Evolutionary conservation across 345 rosid species (phyloP).

Genomic region (Gossypium rotundifolium): DNA sequence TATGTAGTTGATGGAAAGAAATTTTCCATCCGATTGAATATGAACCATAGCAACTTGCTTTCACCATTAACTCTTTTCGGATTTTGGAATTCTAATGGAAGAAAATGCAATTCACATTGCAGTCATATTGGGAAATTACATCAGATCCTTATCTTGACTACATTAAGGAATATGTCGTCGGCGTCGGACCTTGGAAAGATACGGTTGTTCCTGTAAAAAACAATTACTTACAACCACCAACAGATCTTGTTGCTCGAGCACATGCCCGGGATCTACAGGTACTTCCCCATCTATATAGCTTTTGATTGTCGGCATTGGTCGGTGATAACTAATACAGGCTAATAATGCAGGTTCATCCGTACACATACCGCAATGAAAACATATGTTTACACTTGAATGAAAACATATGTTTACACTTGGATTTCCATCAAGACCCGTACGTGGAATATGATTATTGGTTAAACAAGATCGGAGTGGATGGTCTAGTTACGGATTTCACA

Average conservation of each 20-base stretch:
- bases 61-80: background rate
- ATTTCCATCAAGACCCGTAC: slow-evolving; percentile 70
- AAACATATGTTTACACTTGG: no score
- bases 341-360: slow-evolving; percentile 70
- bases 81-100: background rate
- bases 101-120: slow-evolving; percentile 22
- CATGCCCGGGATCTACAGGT: slow-evolving; percentile 82
- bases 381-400: no score
- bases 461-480: slow-evolving; percentile 69
- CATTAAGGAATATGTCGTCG: slow-evolving; percentile 72
- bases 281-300: background rate
- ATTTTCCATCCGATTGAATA: background rate
- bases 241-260: slow-evolving; percentile 87
- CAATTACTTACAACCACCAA: slow-evolving; percentile 54
- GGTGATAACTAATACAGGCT: background rate
- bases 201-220: slow-evolving; percentile 65
- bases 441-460: slow-evolving; percentile 77
- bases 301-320: background rate
- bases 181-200: slow-evolving; percentile 99
- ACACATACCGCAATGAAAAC: slow-evolving; percentile 78
- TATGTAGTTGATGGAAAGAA: no score
- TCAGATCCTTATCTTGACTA: slow-evolving; percentile 67
- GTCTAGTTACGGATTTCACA: slow-evolving; percentile 89
- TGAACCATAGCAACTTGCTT: background rate
- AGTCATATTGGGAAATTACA: slow-evolving; percentile 86